Evolutionary conservation across 768 basidiomycete genomes (phyloP).

Genomic region (Hygrophoropsis aurantiaca): DNA sequence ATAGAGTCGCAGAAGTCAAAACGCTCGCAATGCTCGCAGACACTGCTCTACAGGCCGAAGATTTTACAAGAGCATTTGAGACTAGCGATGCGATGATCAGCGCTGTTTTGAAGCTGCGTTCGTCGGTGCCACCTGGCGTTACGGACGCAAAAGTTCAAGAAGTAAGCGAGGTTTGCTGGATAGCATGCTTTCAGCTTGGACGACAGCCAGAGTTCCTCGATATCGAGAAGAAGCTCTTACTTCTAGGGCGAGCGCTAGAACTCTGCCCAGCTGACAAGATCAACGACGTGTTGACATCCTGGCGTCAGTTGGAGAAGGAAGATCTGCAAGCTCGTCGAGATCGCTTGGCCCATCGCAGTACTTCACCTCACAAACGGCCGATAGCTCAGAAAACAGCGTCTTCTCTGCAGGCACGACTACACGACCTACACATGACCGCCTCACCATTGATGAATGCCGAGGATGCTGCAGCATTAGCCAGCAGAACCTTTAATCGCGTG

Average conservation of each 20-base stretch:
- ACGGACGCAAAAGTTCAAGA: slow-evolving; percentile 49
- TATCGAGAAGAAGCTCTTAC: slow-evolving; percentile 58
- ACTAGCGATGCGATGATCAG: slow-evolving; percentile 72
- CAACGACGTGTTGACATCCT: slow-evolving; percentile 72
- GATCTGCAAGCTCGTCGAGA: slow-evolving; percentile 54
- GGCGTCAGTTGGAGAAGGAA: slow-evolving; percentile 74
- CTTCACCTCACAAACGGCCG: slow-evolving; percentile 11
- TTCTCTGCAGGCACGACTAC: slow-evolving; percentile 61
- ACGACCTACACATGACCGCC: slow-evolving; percentile 66
- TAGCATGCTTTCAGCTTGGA: slow-evolving; percentile 85
- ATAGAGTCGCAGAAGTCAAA: slow-evolving; percentile 77
- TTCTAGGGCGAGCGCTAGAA: slow-evolving; percentile 81
- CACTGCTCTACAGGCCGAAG: slow-evolving; percentile 79
- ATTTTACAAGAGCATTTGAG: slow-evolving; percentile 74
- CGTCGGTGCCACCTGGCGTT: slow-evolving; percentile 22
- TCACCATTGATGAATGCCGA: slow-evolving; percentile 70
- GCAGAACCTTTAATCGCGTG: slow-evolving; percentile 74
- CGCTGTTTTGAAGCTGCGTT: slow-evolving; percentile 51
- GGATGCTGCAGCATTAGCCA: slow-evolving; percentile 79
- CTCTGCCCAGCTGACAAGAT: slow-evolving; percentile 83
- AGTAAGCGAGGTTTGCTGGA: slow-evolving; percentile 85
- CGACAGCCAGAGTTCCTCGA: slow-evolving; percentile 77
- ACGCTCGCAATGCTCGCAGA: slow-evolving; percentile 89
- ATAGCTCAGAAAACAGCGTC: slow-evolving; percentile 38
- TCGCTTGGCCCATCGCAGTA: slow-evolving; percentile 29